Conservation (phyloP, 1,284 basidiomycete genomes). For the Tilletia horrida region DNA sequence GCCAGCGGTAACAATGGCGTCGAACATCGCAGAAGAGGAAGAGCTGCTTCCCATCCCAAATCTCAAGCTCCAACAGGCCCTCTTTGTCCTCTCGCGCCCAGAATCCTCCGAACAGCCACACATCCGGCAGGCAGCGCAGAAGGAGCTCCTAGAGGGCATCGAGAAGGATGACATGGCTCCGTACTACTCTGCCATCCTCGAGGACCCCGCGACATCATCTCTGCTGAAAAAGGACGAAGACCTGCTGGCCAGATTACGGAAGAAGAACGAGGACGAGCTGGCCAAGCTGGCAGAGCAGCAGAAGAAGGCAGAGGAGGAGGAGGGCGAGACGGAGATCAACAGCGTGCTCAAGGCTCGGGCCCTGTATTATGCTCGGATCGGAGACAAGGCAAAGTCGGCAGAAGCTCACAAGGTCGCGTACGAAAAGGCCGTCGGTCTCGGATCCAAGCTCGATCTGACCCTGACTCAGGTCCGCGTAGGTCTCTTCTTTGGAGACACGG, state of each 20-base stretch:
- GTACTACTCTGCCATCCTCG: conserved; percentile 45
- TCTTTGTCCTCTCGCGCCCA: conserved; percentile 40
- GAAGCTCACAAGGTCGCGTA: conserved; percentile 79
- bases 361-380: conserved; percentile 81
- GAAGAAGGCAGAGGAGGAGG: conserved; percentile 80
- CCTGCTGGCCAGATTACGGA: conserved; percentile 69
- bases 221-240: conserved; percentile 59
- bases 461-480: conserved; percentile 85
- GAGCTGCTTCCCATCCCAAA: conserved; percentile 50
- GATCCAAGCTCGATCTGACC: conserved; percentile 87
- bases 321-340: conserved; percentile 89
- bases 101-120: conserved; percentile 17
- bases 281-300: conserved; percentile 74
- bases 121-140: conserved; percentile 27
- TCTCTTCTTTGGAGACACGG: conserved; percentile 81
- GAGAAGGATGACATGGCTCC: conserved; percentile 65
- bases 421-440: conserved; percentile 87
- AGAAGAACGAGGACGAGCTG: conserved; percentile 72
- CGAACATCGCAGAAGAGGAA: conserved; percentile 45
- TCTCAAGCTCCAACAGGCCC: conserved; percentile 49
- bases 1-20: background rate
- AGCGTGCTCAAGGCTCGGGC: conserved; percentile 82
- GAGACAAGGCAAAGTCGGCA: conserved; percentile 71
- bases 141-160: conserved; percentile 71
- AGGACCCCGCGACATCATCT: conserved; percentile 52